Percentiles rank a stretch among this genome's conserved stretches.
These are phyloP conservation scores for Cephaloascus fragrans DNA, from an alignment of 805 yeast genomes.

Conservation along the genomic window DNA sequence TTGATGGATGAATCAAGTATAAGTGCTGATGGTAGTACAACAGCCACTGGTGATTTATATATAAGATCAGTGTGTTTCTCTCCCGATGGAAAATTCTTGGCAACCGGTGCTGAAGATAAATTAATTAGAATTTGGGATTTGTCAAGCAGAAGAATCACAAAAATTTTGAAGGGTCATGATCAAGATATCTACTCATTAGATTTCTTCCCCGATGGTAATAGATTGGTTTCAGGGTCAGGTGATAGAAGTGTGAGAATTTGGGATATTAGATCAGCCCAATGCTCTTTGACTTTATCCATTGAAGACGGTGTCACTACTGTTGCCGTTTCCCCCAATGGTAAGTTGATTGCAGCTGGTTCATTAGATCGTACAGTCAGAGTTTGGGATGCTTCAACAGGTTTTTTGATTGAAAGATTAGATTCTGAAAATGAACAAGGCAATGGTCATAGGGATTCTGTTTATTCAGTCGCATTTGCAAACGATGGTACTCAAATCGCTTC, in stretches of 20 bases:
- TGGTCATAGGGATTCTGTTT: conserved; percentile 94
- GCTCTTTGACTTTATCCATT: conserved; percentile 78
- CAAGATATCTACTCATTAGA: conserved; percentile 96
- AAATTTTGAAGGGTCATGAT: conserved; percentile 87
- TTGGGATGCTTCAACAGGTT: conserved; percentile 92
- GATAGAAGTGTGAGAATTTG: conserved; percentile 94
- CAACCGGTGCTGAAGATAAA: conserved; percentile 90
- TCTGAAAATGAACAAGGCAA: conserved; percentile 81
- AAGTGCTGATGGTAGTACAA: conserved; percentile 33
- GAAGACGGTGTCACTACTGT: conserved; percentile 99
- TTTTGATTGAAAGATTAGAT: conserved; percentile 84
- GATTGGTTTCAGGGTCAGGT: conserved; percentile 91
- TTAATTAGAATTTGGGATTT: conserved; percentile 95
- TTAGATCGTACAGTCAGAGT: conserved; percentile 92
- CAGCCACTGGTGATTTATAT: conserved; percentile 74
- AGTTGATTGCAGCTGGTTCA: conserved; percentile 91
- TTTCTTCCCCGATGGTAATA: conserved; percentile 89
- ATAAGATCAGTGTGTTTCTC: conserved; percentile 94
- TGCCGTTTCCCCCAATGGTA: conserved; percentile 93
- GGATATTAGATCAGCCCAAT: conserved; percentile 87
- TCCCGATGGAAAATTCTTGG: conserved; percentile 87
- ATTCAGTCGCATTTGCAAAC: conserved; percentile 87
- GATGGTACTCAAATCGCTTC: conserved; percentile 88
- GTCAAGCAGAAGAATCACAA: conserved; percentile 72
- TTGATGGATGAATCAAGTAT: conserved; percentile 69